Evolutionary conservation across 352 stramenopile species (phyloP).

Genomic region (Pythium folliculosum): DNA sequence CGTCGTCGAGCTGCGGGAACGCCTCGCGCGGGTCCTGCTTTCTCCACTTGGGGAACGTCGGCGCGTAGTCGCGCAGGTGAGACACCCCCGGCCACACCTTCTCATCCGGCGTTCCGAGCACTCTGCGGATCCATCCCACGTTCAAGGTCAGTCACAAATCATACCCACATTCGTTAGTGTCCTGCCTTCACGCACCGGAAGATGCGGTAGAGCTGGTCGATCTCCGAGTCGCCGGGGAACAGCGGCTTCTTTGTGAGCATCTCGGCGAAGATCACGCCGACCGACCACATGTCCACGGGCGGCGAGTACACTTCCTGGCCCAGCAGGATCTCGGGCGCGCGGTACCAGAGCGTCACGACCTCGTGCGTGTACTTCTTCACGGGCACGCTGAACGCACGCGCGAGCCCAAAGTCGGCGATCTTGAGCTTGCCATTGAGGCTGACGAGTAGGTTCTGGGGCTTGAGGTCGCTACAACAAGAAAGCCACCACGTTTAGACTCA

Average conservation of each 20-base stretch:
- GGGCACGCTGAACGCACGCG: constrained; percentile 95
- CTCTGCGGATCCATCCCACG: constrained; percentile 27
- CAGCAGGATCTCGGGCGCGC: constrained; percentile 97
- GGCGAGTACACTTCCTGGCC: constrained; percentile 90
- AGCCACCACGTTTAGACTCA: not conserved
- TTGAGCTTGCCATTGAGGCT: constrained; percentile 94
- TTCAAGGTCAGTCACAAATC: not conserved
- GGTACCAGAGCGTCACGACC: constrained; percentile 99
- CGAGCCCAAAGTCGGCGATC: constrained; percentile 98
- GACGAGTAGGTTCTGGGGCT: constrained; percentile 98
- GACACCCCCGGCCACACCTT: constrained; percentile 96
- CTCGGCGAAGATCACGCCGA: constrained; percentile 86
- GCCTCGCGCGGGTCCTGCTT: constrained; percentile 73
- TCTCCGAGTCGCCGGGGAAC: constrained; percentile 84
- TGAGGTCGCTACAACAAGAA: constrained; percentile 88
- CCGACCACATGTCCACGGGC: constrained; percentile 87
- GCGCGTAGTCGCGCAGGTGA: constrained; percentile 94
- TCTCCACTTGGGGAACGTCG: constrained; percentile 96
- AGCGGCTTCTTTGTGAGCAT: constrained; percentile 85
- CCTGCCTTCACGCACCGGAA: constrained; percentile 79
- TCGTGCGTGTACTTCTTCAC: constrained; percentile 98
- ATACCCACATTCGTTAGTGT: too few species aligned
- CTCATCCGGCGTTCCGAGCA: constrained; percentile 97
- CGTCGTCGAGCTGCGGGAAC: constrained; percentile 62
- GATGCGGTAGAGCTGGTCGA: constrained; percentile 88